Evolutionary conservation across 2,329 filamentous ascomycete species (phyloP), one percentile per base, ranked within the genome.

Genomic region (Zarea fungicola): DNA sequence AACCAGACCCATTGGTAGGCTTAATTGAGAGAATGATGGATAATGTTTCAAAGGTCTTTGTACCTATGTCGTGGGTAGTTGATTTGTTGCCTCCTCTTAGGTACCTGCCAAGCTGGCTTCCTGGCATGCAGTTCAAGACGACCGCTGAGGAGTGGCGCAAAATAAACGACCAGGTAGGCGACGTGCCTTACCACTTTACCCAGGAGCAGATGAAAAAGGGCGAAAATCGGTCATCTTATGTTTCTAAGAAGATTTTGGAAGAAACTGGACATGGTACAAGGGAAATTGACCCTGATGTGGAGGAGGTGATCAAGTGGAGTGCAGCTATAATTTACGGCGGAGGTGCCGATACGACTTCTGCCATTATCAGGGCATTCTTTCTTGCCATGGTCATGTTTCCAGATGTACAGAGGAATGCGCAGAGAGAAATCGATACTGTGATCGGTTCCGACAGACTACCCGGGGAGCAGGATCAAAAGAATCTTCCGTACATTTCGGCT

Each of bases 381-480:
- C 62, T 72, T 18, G 76, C 76, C 6, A 75, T 78, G 72, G 55
- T 66, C 0, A 54, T 72, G 1, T 63, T 67, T n/a, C 63, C 64
- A 2, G 64, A 64, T 1, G 69, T 74, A 0, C 72, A 75, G 51
- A 67, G 57, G 50, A 61, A 58, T 31, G 72, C 66, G 0, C 70
- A 71, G 31, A 54, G 55, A 1, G 68, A 73, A 37, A 63, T 78
- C 4, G 71, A 76, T 37, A 47, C 58, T 0, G 64, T 76, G 1
- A 61, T 74, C 18, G 73, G 75, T 3, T 28, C 55, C 0, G 59
- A 66, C 11, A 62, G 74, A 3, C 49, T 75, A 3, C 76, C 75
- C 0, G 62, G 55, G 3, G 65, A 71, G 53, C 56, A 66, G 0
- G 75, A 79, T 53, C 62, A 67, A 41, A 54, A 60, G 3, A 58